Evolutionary conservation across 441 rosid genomes (phyloP).

Genomic region (Croton setiger): DNA sequence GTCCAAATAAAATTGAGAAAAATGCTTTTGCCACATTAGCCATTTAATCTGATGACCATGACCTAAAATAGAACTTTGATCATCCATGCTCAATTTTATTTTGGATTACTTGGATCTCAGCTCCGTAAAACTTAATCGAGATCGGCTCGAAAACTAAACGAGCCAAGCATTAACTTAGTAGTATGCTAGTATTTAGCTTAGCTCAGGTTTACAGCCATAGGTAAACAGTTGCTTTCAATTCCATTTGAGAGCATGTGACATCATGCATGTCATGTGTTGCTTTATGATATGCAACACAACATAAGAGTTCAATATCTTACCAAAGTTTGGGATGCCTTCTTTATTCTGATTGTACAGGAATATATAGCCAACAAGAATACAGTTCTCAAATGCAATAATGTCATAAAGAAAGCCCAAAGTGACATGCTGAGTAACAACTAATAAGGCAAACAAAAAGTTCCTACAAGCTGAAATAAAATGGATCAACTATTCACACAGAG

Average conservation of each 20-base stretch:
- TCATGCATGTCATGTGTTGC: neutral
- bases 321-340: neutral
- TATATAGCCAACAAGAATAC: neutral
- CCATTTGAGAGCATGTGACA: neutral
- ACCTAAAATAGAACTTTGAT: too few species aligned
- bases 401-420: neutral
- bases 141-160: too few species aligned
- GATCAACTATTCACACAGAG: neutral
- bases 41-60: too few species aligned
- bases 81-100: too few species aligned
- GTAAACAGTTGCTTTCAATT: conserved; percentile 3
- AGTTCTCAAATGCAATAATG: neutral
- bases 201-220: too few species aligned
- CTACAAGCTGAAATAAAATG: neutral
- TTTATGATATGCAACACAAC: neutral
- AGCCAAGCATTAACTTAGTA: too few species aligned
- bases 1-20: too few species aligned
- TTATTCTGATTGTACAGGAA: too few species aligned
- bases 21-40: too few species aligned
- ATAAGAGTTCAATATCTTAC: neutral
- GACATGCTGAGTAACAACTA: neutral
- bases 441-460: neutral
- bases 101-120: too few species aligned
- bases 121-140: too few species aligned
- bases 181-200: too few species aligned